Conservation (phyloP, 441 rosid genomes). For the Omphalea diandra region DNA sequence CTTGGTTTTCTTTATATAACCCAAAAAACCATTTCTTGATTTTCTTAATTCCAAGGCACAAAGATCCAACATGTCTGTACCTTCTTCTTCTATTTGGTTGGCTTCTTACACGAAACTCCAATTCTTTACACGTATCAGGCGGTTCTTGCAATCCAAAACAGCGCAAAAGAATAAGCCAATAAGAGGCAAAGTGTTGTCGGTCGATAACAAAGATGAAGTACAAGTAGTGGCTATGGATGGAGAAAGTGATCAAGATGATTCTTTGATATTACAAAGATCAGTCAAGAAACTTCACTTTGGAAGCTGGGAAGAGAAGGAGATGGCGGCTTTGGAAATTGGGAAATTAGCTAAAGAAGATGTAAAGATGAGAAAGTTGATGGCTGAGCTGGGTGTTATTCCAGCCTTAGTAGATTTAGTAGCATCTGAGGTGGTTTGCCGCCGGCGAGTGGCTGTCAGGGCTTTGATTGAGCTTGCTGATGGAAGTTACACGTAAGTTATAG, state of each 20-base stretch:
- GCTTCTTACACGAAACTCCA: slow-evolving; percentile 43
- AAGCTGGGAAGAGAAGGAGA: slow-evolving; percentile 62
- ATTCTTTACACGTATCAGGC: slow-evolving; percentile 56
- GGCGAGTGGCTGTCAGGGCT: slow-evolving; percentile 58
- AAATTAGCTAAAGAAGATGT: slow-evolving; percentile 57
- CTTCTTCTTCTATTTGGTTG: slow-evolving; percentile 36
- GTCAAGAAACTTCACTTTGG: slow-evolving; percentile 90
- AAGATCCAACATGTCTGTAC: slow-evolving; percentile 34
- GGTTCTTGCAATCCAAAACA: slow-evolving; percentile 53
- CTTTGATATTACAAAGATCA: slow-evolving; percentile 57
- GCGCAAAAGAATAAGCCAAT: slow-evolving; percentile 30
- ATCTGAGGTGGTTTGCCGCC: slow-evolving; percentile 39
- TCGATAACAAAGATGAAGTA: slow-evolving; percentile 6
- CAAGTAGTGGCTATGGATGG: neutral
- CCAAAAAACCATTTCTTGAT: too few relatives aligned
- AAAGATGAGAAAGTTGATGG: slow-evolving; percentile 60
- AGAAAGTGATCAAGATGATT: slow-evolving; percentile 9
- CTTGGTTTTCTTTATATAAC: slow-evolving; percentile 8
- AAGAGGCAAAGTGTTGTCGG: neutral
- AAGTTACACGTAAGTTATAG: slow-evolving; percentile 75
- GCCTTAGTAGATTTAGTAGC: slow-evolving; percentile 68
- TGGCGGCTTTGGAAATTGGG: slow-evolving; percentile 63
- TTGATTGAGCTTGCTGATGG: slow-evolving; percentile 83
- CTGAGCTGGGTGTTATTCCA: slow-evolving; percentile 81
- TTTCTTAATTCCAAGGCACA: slow-evolving; percentile 33